These are phyloP conservation scores for Cladosporium sp. DNA, from an alignment of 2,329 filamentous ascomycete species.

Conservation along the genomic window DNA sequence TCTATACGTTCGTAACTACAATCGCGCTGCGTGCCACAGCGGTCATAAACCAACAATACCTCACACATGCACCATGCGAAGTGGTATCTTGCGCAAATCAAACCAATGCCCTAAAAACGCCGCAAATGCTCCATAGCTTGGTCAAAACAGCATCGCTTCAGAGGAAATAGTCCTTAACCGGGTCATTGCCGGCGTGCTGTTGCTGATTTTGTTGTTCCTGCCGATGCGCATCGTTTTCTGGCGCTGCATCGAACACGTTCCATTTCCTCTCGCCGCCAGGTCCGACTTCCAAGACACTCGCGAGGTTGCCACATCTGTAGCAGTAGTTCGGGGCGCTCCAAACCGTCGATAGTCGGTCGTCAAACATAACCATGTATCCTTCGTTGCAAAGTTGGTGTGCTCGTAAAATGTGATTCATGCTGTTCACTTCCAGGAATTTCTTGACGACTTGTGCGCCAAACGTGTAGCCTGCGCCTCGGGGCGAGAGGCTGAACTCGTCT, in stretches of 20 bases:
- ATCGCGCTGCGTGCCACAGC: no score
- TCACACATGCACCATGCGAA: constrained; percentile 12
- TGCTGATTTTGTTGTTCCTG: constrained; percentile 68
- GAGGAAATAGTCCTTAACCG: constrained; percentile 61
- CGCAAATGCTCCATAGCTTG: constrained; percentile 5
- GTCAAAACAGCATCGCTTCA: constrained; percentile 37
- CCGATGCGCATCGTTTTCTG: constrained; percentile 87
- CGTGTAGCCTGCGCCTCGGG: constrained; percentile 90
- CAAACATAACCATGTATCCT: constrained; percentile 93
- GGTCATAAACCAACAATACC: not conserved
- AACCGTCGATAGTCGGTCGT: constrained; percentile 88
- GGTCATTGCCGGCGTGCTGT: constrained; percentile 62
- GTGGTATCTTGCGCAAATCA: constrained; percentile 14
- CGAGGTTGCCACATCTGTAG: constrained; percentile 81
- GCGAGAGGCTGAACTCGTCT: constrained; percentile 92
- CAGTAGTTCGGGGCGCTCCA: constrained; percentile 88
- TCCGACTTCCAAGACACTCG: constrained; percentile 92
- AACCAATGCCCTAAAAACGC: constrained; percentile 7
- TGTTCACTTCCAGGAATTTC: constrained; percentile 95
- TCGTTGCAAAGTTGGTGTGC: constrained; percentile 99
- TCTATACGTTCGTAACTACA: no score
- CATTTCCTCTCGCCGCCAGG: constrained; percentile 90
- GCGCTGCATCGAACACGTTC: constrained; percentile 95
- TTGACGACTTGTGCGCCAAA: constrained; percentile 97
- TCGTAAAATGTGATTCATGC: constrained; percentile 93